These are phyloP conservation scores for Schoenoplectus triqueter DNA, from an alignment of 202 grass and related monocot genomes.

Conservation along the genomic window DNA sequence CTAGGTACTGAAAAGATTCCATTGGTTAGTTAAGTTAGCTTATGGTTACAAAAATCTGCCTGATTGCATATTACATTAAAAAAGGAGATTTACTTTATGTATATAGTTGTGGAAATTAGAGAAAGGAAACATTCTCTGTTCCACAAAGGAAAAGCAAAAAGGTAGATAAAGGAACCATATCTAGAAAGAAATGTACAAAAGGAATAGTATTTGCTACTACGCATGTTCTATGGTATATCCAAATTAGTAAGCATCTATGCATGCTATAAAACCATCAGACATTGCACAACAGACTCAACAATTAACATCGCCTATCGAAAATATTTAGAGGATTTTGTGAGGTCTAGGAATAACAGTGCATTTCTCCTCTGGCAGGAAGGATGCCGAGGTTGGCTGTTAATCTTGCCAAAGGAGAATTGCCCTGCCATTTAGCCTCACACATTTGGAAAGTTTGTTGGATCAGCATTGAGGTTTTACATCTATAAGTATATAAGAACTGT, in stretches of 20 bases:
- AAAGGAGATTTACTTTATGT: not conserved
- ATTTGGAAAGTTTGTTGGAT: not conserved
- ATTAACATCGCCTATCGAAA: not conserved
- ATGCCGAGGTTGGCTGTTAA: not conserved
- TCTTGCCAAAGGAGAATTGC: slow-evolving; percentile 34
- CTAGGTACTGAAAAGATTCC: not conserved
- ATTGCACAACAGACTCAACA: not conserved
- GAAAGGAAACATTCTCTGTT: slow-evolving; percentile 1
- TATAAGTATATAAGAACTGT: not conserved
- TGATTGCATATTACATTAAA: not conserved
- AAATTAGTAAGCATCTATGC: not conserved
- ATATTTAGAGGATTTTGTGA: not conserved
- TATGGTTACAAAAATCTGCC: not conserved
- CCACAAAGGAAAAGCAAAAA: slow-evolving; percentile 2
- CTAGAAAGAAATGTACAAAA: not conserved
- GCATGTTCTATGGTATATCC: slow-evolving; percentile 32
- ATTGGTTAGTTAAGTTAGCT: not conserved
- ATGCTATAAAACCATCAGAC: not conserved
- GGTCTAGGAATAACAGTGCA: slow-evolving; percentile 29
- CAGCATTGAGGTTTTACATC: not conserved
- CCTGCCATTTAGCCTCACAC: slow-evolving; percentile 15
- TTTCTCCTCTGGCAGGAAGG: slow-evolving; percentile 21
- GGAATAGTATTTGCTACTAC: slow-evolving; percentile 15
- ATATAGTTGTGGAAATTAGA: not conserved
- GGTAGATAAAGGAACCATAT: slow-evolving; percentile 20